These are phyloP conservation scores for Kwoniella sp. DNA, from an alignment of 768 basidiomycete genomes.

Conservation along the genomic window DNA sequence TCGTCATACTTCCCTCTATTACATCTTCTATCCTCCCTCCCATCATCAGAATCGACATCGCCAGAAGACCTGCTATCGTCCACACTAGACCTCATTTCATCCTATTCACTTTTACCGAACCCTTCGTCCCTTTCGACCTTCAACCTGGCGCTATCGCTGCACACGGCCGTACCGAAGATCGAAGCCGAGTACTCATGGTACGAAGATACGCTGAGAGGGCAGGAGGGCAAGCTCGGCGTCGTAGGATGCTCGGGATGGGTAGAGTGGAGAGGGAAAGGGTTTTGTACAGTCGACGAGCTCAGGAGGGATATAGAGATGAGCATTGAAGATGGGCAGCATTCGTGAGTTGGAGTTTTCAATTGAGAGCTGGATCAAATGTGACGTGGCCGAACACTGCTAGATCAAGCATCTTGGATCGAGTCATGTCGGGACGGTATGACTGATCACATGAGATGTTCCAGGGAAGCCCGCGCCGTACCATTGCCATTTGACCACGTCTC, in stretches of 20 bases:
- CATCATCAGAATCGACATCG: constrained; percentile 45
- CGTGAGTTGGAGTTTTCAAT: no score
- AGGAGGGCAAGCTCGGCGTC: constrained; percentile 32
- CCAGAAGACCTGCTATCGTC: constrained; percentile 54
- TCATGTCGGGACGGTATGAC: not conserved
- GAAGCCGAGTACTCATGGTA: constrained; percentile 83
- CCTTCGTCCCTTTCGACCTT: constrained; percentile 64
- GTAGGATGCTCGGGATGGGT: constrained; percentile 52
- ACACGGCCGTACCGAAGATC: constrained; percentile 76
- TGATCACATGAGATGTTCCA: not conserved
- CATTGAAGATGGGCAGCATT: constrained; percentile 38
- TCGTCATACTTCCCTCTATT: constrained; percentile 76
- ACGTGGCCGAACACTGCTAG: no score
- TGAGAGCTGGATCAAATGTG: no score
- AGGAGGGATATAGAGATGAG: constrained; percentile 49
- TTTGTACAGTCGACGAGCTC: constrained; percentile 45
- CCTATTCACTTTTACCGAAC: constrained; percentile 60
- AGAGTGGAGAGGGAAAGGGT: constrained; percentile 53
- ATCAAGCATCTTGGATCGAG: not conserved
- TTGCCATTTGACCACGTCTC: constrained; percentile 61
- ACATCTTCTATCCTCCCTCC: constrained; percentile 63
- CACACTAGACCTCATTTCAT: constrained; percentile 29
- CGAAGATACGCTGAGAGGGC: constrained; percentile 35
- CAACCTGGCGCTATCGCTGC: constrained; percentile 73
- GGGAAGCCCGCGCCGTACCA: not conserved